Conservation (phyloP, 352 stramenopile species). For the Globisporangium paddicum region DNA sequence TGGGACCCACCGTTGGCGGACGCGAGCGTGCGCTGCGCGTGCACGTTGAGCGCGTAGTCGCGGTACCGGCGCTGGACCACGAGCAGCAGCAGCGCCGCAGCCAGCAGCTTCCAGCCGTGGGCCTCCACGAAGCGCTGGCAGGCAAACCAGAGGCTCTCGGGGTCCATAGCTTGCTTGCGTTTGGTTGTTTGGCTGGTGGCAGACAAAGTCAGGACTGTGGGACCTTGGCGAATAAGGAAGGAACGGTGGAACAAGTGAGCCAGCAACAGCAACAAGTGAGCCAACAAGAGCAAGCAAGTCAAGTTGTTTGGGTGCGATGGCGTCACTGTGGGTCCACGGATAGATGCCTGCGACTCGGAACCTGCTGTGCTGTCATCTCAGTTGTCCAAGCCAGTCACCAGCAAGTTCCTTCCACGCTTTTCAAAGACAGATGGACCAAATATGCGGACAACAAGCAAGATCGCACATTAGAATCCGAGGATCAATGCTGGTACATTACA, state of each 20-base stretch:
- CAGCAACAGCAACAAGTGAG: not conserved
- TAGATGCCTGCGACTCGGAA: not conserved
- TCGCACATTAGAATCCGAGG: not conserved
- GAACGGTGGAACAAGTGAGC: not conserved
- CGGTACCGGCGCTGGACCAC: constrained; percentile 22
- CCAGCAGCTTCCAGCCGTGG: constrained; percentile 53
- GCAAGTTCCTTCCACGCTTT: constrained; percentile 1
- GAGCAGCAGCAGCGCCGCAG: constrained; percentile 21
- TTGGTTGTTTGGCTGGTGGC: not conserved
- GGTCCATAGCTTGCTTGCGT: constrained; percentile 6
- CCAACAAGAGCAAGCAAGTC: not conserved
- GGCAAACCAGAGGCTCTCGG: constrained; percentile 19
- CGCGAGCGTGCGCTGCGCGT: constrained; percentile 27
- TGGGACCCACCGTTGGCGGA: constrained; percentile 45
- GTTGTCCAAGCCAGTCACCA: not conserved
- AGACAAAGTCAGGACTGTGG: constrained; percentile 4
- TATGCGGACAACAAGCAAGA: not conserved
- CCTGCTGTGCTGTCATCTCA: not conserved
- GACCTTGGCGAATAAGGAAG: not conserved
- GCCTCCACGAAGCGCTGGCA: constrained; percentile 31
- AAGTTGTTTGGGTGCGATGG: not conserved
- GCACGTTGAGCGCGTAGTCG: constrained; percentile 21
- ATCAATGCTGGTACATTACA: not conserved
- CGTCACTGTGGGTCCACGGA: constrained; percentile 1
- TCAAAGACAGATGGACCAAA: not conserved